Base-by-base conservation (phyloP, 495 filamentous ascomycete genomes). In the Umbilicaria muhlenbergii region DNA sequence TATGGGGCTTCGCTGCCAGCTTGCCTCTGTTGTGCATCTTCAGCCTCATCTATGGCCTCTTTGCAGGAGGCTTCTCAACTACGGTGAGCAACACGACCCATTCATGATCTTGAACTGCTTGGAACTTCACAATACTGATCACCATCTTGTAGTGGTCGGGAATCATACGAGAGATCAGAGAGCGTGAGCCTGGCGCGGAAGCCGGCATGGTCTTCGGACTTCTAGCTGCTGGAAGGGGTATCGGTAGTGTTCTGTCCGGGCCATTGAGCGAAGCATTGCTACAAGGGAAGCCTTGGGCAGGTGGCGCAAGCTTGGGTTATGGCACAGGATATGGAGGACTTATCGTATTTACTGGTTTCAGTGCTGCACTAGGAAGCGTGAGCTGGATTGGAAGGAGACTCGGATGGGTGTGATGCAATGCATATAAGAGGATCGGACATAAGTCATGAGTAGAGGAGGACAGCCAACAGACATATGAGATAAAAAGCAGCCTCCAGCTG, bases 1-100 rank as follows among this genome's bases (percentile, higher is more conserved):
- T 83, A 34, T 86, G 82, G 82, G 81, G 80, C 0, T 50, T 84
- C 17, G 52, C 70, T 32, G 60, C 58, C 0, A 68, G 63, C 0
- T 49, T 81, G 32, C 62, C 70, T 0, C 57, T 75, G 34, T 64
- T 87, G n/a, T 74, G 70, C 34, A 38, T 77, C 17, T 87, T 86
- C 50, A 73, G 70, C 16, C 50, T 85, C 6, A 56, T 74, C 2
- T 86, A 81, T 57, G 82, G 82, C 3, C 64, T 83, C 44, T 84
- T 81, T 48, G 78, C 77, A 0, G 78, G 80, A 31, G 70, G 74
- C 0, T 80, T 72, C 44, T 70, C 67, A 28, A 6, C 24, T 28
- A 28, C 24, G 8, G 24, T 28, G 8, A 28, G 24, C 8, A 8
- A 6, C 8, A 60, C 57, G 1, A 28, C 8, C 24, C 24, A 28